These are phyloP conservation scores for Botrytis deweyae DNA, from an alignment of 2,329 filamentous ascomycete genomes.

Conservation along the genomic window DNA sequence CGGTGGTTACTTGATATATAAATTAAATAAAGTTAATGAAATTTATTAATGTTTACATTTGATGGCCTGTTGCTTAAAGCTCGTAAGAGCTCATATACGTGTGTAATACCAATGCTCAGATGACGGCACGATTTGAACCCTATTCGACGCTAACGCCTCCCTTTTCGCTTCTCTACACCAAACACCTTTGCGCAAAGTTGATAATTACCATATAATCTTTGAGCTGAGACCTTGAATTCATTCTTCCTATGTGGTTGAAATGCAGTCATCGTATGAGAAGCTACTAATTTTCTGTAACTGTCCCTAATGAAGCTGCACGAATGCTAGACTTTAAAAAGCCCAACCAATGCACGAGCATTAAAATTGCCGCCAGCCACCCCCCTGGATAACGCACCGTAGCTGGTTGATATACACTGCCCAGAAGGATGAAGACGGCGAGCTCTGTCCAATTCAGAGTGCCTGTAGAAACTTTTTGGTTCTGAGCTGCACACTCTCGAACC, in stretches of 20 bases:
- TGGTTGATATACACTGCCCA: not conserved
- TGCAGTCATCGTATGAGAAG: not conserved
- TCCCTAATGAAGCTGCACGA: not conserved
- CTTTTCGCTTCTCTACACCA: not conserved
- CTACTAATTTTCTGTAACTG: not conserved
- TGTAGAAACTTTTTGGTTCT: not conserved
- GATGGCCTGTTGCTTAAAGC: not conserved
- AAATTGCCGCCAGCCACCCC: not conserved
- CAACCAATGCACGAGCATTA: not conserved
- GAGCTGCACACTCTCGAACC: not conserved
- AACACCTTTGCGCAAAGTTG: not conserved
- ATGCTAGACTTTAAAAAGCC: not conserved
- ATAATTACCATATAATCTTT: not conserved
- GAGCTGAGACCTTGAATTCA: not conserved
- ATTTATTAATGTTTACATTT: constrained; percentile 1
- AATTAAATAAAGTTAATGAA: not conserved
- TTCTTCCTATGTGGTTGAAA: not conserved
- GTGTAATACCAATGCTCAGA: not conserved
- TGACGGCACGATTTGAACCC: not conserved
- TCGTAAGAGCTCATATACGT: not conserved
- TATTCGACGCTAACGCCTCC: not conserved
- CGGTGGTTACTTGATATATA: not conserved
- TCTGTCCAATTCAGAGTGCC: not conserved
- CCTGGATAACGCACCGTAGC: not conserved
- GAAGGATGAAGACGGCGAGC: not conserved